These are phyloP conservation scores for Botrytis pseudocinerea DNA, from an alignment of 2,329 filamentous ascomycete genomes.

Conservation along the genomic window DNA sequence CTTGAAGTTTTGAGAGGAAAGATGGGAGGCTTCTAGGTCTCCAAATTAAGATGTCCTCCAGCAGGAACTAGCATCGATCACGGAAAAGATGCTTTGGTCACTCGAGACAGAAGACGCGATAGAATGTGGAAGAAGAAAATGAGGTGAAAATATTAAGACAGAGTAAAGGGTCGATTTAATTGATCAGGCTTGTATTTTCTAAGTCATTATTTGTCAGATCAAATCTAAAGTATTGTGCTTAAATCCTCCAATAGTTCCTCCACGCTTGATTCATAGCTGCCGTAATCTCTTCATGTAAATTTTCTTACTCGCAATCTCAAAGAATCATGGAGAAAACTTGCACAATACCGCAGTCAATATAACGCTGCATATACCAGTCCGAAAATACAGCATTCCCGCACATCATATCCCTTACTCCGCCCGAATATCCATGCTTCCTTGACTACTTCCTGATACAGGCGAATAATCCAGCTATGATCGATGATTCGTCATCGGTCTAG, in stretches of 20 bases:
- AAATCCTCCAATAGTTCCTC: neutral
- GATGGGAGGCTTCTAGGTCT: too few species aligned
- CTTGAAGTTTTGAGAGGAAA: too few species aligned
- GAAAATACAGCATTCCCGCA: neutral
- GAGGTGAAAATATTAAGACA: neutral
- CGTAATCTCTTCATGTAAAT: neutral
- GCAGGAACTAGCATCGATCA: neutral
- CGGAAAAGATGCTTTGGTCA: too few species aligned
- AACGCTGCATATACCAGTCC: neutral
- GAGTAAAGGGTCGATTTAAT: neutral
- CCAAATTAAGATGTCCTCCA: too few species aligned
- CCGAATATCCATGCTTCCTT: neutral
- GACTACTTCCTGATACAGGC: accelerated
- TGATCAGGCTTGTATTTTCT: neutral
- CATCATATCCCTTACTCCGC: neutral
- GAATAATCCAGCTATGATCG: neutral
- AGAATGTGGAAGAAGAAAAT: accelerated
- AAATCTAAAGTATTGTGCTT: neutral
- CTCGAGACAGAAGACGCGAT: too few species aligned
- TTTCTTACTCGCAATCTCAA: accelerated
- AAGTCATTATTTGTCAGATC: neutral
- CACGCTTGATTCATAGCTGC: neutral
- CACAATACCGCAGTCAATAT: neutral
- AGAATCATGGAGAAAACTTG: neutral
- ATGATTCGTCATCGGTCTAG: neutral